Evolutionary conservation across 768 basidiomycete species (phyloP), one percentile per base, ranked within the genome.

Genomic region (Podaxis carcinomalis): DNA sequence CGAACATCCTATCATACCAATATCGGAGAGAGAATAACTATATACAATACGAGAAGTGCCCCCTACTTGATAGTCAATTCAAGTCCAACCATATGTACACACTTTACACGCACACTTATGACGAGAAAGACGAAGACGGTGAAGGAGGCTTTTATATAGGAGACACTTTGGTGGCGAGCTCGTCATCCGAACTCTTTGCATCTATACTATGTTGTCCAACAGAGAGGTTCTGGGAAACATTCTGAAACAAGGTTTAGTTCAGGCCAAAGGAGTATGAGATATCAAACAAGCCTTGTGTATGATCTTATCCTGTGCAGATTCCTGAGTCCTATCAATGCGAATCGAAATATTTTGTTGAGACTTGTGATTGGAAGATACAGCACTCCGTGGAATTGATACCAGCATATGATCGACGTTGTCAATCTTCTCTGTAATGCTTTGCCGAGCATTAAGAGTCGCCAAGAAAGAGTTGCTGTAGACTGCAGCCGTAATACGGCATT

Each of bases 381-480:
- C 67, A 16, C 67, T 70, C 10, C 66, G 66, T 13, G 72, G 74
- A 44, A 72, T 70, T 5, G 71, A 78, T 35, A 69, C 63, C 64
- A 71, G 71, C 72, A 72, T 68, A 57, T 76, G 65, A 64, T 71
- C 67, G 37, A 67, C 57, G 23, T 72, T 69, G 50, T 74, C 69
- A 37, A 70, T 61, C 40, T 68, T 62, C 56, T 69, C 66, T 1
- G 73, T 68, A 54, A 83, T 69, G 32, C 66, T 69, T 55, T 73
- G 71, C 3, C 81, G 76, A 4, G 79, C 78, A 59, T 84, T 84
- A 28, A 84, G 69, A 2, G 82, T 83, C 1, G 80, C 81, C 13
- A 84, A 72, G 50, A 84, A 77, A 3, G 81, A 78, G 66, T 83
- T 84, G 55, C 77, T 77, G 65, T 83, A 84, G 14, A 83, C 78